These are phyloP conservation scores for Sechiopsis laciniata DNA, from an alignment of 306 rosid species.

Conservation along the genomic window DNA sequence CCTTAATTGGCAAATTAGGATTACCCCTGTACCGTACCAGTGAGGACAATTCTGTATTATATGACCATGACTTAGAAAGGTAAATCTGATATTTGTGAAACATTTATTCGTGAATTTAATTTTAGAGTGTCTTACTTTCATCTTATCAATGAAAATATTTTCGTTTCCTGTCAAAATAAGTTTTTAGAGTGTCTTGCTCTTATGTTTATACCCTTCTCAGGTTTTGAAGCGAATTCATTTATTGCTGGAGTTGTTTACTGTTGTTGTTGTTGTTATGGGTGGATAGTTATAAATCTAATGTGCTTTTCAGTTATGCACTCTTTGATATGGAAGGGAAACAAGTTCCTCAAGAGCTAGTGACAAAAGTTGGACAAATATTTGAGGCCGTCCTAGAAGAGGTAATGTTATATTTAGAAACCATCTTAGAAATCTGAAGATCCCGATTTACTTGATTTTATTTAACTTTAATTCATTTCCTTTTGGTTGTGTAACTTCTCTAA, in stretches of 20 bases:
- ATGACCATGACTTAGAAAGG: constrained; percentile 98
- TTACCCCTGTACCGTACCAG: constrained; percentile 91
- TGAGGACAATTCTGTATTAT: constrained; percentile 91
- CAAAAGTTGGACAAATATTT: constrained; percentile 62
- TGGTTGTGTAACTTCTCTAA: constrained; percentile 28
- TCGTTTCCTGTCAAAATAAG: no score
- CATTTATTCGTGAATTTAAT: background rate
- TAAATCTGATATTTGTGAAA: constrained; percentile 13
- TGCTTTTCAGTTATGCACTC: constrained; percentile 71
- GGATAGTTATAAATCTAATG: constrained; percentile 7
- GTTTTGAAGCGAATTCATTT: background rate
- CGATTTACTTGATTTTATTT: constrained; percentile 4
- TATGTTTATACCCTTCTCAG: background rate
- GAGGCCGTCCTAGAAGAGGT: constrained; percentile 73
- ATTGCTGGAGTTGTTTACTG: background rate
- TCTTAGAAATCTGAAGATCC: background rate
- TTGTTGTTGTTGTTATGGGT: background rate
- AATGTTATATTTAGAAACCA: constrained; percentile 21
- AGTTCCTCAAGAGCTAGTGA: constrained; percentile 84
- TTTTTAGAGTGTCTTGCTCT: background rate
- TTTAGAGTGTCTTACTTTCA: background rate
- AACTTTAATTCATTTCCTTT: background rate
- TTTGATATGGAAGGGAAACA: constrained; percentile 93
- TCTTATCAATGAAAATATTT: no score
- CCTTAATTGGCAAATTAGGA: constrained; percentile 81